These are phyloP conservation scores for Trichoderma erinaceum DNA, from an alignment of 495 filamentous ascomycete species.

Conservation along the genomic window DNA sequence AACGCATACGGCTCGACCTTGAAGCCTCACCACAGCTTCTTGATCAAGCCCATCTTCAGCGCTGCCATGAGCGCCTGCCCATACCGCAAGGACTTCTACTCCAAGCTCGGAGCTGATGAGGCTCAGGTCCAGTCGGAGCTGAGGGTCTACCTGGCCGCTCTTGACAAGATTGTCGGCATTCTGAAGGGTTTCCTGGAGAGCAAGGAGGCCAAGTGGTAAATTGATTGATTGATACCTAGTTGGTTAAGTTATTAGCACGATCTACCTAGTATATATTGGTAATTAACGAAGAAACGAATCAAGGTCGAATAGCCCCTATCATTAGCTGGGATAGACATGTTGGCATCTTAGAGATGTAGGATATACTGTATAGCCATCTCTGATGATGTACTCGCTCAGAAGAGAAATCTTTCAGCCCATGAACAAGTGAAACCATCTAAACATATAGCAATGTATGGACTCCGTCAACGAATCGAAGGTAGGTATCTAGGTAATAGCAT, in stretches of 20 bases:
- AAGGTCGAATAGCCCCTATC: background rate
- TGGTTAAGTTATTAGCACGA: background rate
- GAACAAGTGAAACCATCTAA: background rate
- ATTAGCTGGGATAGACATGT: constrained; percentile 5
- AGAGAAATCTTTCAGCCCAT: background rate
- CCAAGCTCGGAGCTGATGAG: constrained; percentile 68
- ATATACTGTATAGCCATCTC: too few species aligned
- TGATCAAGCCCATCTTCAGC: constrained; percentile 83
- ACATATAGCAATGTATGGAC: background rate
- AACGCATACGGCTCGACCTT: constrained; percentile 76
- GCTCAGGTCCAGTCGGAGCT: constrained; percentile 55
- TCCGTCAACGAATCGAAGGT: too few species aligned
- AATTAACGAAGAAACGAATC: constrained; percentile 4
- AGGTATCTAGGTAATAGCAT: too few species aligned
- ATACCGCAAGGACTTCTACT: constrained; percentile 85
- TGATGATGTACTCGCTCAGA: too few species aligned
- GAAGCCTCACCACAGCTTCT: constrained; percentile 80
- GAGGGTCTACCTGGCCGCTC: constrained; percentile 60
- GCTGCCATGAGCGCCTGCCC: constrained; percentile 89
- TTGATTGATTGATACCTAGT: background rate
- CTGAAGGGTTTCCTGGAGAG: constrained; percentile 64
- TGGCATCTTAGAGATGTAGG: constrained; percentile 4
- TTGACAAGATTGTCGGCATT: constrained; percentile 69
- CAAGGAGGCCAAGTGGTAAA: constrained; percentile 67
- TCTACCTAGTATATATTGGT: constrained; percentile 5